Base-by-base conservation (phyloP, 2,329 filamentous ascomycete genomes). In the Microdochium trichocladiopsis region DNA sequence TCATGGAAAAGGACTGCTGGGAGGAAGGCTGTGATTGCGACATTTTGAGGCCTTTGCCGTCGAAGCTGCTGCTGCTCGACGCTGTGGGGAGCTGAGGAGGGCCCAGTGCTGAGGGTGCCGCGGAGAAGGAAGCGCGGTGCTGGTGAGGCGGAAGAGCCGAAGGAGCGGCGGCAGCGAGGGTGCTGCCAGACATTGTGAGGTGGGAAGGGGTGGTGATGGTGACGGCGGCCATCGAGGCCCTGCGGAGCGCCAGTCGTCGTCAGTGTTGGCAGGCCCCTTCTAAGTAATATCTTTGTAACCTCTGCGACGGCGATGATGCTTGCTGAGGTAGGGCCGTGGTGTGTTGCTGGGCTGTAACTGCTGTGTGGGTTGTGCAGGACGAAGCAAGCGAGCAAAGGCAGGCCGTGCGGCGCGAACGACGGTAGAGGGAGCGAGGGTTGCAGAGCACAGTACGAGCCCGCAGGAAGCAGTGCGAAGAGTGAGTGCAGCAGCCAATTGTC, bases 1-100 rank as follows among this genome's bases (percentile, higher is more conserved):
- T 82, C 76, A 82, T 78, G 56, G 67, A 68, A 63, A 80, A 81
- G 48, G 79, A 79, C 51, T 80, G 76, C 55, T 82, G 79, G 8
- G 77, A 79, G 4, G 77, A 73, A 16, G 71, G 68, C 53, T 73
- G 73, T 24, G 71, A 72, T 62, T 78, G 76, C 53, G 75, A 75
- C 62, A 74, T 72, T 51, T 71, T 70, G 52, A 70, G 64, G 66
- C 12, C 22, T 18, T 71, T 70, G 50, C 56, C 57, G 52, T 48
- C 57, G 55, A 50, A 49, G 48, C 31, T 51, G 52, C 41, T 53
- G 48, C 43, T 52, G 49, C 49, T 47, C 49, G 28, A 25, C 43
- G 50, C 47, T 48, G 58, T 33, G 52, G 53, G 50, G 52, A 51
- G 25, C 41, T 53, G 51, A 41, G 36, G 55, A 50, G 51, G 53